These are phyloP conservation scores for Diaporthe velutina DNA, from an alignment of 2,329 filamentous ascomycete genomes.

Conservation along the genomic window DNA sequence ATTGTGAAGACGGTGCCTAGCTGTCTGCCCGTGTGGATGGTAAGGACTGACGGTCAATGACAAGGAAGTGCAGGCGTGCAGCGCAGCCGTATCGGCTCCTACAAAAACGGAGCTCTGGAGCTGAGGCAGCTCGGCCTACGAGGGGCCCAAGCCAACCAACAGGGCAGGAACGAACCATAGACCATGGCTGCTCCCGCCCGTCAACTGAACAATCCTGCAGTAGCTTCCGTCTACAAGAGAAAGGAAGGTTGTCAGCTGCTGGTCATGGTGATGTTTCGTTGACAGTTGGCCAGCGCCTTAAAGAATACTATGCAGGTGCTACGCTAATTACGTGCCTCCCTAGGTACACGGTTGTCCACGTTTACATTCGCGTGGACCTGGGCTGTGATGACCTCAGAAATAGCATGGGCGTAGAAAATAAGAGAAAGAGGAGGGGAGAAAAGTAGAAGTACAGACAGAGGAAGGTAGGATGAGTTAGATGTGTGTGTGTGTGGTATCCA, in stretches of 20 bases:
- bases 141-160: conserved; percentile 4
- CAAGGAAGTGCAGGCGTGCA: background rate
- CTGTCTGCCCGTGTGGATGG: background rate
- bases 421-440: background rate
- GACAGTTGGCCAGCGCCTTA: background rate
- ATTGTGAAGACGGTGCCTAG: background rate
- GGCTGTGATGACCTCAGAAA: background rate
- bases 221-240: conserved; percentile 18
- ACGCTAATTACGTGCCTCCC: background rate
- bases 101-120: conserved; percentile 19
- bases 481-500: background rate
- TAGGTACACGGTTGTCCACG: background rate
- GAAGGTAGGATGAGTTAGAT: background rate
- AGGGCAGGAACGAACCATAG: conserved; percentile 7
- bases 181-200: conserved; percentile 27
- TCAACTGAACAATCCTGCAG: conserved; percentile 22
- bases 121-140: background rate
- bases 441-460: too few species aligned
- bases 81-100: background rate
- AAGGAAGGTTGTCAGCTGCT: background rate
- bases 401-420: background rate
- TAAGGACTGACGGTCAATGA: background rate
- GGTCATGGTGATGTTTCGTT: background rate
- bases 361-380: background rate
- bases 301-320: background rate